Conservation (phyloP, 345 rosid genomes). For the Salix purpurea region DNA sequence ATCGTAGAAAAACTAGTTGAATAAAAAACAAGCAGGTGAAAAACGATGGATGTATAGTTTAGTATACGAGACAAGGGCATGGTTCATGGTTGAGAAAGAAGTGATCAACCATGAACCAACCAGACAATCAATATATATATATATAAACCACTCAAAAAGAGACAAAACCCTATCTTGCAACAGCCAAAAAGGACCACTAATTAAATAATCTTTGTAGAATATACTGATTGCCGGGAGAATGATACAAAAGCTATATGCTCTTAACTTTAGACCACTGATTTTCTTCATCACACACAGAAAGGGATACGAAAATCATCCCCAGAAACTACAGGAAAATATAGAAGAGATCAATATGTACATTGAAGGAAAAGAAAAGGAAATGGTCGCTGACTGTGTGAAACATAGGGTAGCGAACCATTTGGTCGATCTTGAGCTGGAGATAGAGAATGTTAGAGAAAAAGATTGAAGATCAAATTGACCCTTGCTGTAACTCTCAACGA, state of each 20-base stretch:
- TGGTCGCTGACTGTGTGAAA: not conserved
- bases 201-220: not conserved
- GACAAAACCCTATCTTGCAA: conserved; percentile 44
- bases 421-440: not conserved
- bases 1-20: not conserved
- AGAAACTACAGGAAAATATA: not conserved
- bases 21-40: not conserved
- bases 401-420: not conserved
- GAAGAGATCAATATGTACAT: not conserved
- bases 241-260: not conserved
- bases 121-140: not conserved
- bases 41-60: not conserved
- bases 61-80: not conserved
- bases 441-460: not conserved
- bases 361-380: not conserved
- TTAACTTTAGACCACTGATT: not conserved
- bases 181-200: conserved; percentile 20
- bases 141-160: conserved; percentile 12
- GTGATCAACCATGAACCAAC: conserved; percentile 5
- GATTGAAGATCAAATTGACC: not conserved
- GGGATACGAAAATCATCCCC: too few species aligned
- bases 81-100: not conserved
- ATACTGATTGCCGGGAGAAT: not conserved
- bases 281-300: too few species aligned
- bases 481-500: not conserved